phyloP scores from a whole-genome alignment of 2,329 filamentous ascomycete species.

The Trichoderma oligosporum region DNA sequence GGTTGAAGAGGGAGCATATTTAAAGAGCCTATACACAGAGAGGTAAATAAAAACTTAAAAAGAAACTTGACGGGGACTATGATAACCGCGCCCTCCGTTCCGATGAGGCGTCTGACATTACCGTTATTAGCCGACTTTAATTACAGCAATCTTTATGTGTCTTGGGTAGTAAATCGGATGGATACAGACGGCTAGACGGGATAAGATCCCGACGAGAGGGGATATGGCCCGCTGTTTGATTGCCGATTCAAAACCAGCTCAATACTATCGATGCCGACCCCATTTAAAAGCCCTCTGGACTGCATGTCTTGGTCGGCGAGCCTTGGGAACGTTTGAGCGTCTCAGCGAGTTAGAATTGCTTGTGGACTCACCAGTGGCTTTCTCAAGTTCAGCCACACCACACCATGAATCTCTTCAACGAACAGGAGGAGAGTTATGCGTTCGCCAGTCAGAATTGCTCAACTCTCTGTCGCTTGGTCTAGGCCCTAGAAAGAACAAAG shows the following conservation, averaged over 20 bases:
- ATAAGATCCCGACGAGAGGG: background rate
- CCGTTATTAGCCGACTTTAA: background rate
- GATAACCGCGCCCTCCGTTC: background rate
- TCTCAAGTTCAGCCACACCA: conserved; percentile 4
- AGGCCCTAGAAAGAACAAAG: background rate
- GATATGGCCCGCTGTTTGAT: background rate
- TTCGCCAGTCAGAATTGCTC: background rate
- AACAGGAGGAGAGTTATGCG: background rate
- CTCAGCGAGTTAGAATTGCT: background rate
- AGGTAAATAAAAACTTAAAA: background rate
- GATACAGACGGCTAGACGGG: background rate
- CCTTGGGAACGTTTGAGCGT: background rate
- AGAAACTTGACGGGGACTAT: background rate
- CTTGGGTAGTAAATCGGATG: background rate
- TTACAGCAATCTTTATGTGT: background rate
- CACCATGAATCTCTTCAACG: background rate
- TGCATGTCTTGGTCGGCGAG: background rate
- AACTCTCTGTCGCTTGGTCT: conserved; percentile 1
- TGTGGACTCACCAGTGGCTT: background rate
- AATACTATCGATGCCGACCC: no score
- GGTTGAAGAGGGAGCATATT: no score
- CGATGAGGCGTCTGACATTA: background rate
- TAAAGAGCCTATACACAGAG: background rate
- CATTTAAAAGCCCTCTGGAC: background rate
- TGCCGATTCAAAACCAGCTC: no score